Base-by-base conservation (phyloP, 179 eudicot genomes). In the Beta corolliflora region DNA sequence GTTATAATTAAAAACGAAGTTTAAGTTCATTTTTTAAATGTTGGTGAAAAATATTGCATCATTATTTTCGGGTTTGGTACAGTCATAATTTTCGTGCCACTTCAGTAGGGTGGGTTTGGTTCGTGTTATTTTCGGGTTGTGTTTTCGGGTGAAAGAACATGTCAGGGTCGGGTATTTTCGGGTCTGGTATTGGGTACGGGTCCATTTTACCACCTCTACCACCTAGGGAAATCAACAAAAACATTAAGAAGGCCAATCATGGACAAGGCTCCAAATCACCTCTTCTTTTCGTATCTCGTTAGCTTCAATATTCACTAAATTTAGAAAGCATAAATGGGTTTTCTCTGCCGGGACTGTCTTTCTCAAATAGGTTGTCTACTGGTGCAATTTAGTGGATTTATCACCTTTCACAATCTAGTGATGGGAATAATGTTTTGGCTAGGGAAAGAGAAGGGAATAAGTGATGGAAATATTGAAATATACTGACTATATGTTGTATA, bases 271-370 rank as follows among this genome's bases (percentile, higher is more conserved):
- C 76, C 61, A 87, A 81, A 77, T 76, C 86, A 29, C 79, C 85
- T 74, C 54, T 80, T 79, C 76, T 74, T 75, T 92, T 93, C 73
- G 88, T 92, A 77, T 91, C 97, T 46, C 25, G n/a, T 71, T 45
- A 31, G 74, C 14, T 45, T 71, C 19, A 14, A 71, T 16, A 7
- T 46, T 71, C 0, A 13, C 19, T 56, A 23, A 46, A 7, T 60
- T 15, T 52, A n/a, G 16, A 31, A 12, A 9, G 48, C 41, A 31
- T 31, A 50, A 14, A 73, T 25, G 16, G 3, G 4, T 55, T 4
- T 41, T 46, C 21, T 65, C 69, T 7, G 14, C 44, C 19, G 5
- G 8, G 61, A 55, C 66, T 65, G n/a, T 18, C 29, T n/a, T 67
- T 54, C 50, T 54, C 29, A 25, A 25, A 25, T 56, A 52, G 53